These are phyloP conservation scores for Rozella allomycis DNA, from an alignment of 371 early-diverging fungal species.

Conservation along the genomic window DNA sequence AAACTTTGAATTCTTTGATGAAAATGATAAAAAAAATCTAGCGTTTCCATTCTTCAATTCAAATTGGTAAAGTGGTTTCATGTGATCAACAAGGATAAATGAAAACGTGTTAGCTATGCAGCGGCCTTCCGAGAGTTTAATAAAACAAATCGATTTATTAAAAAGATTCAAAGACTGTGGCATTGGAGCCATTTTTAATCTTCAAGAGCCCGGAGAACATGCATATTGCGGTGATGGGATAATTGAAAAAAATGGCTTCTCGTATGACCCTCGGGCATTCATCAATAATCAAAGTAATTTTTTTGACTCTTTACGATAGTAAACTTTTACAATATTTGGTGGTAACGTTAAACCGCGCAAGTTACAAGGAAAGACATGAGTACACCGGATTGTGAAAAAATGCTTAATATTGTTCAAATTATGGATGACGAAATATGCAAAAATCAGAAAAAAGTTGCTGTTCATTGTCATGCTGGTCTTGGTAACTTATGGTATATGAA, in stretches of 20 bases:
- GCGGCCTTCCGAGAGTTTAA: constrained; percentile 14
- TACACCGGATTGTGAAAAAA: constrained; percentile 11
- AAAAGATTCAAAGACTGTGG: constrained; percentile 5
- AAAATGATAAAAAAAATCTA: too few relatives aligned
- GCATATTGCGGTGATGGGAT: constrained; percentile 16
- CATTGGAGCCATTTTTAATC: constrained; percentile 15
- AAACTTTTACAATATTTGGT: constrained; percentile 18
- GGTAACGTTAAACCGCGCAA: constrained; percentile 4
- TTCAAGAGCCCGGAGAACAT: constrained; percentile 18
- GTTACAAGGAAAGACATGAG: constrained; percentile 11
- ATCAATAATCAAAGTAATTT: constrained; percentile 11
- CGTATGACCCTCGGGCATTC: constrained; percentile 15
- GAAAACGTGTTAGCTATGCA: constrained; percentile 15
- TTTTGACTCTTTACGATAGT: constrained; percentile 3
- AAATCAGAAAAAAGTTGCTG: constrained; percentile 11
- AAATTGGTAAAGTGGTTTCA: too few relatives aligned
- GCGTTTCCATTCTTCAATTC: too few relatives aligned
- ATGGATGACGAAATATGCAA: constrained; percentile 11
- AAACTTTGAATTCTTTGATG: too few relatives aligned
- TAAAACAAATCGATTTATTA: constrained; percentile 7
- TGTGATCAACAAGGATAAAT: too few relatives aligned
- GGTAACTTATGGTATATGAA: too few relatives aligned
- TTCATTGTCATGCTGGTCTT: constrained; percentile 27
- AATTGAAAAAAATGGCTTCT: constrained; percentile 8
- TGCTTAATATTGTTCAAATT: constrained; percentile 16